Percentiles rank a stretch among this genome's conserved stretches.
Conservation (phyloP, 2,329 filamentous ascomycete species). For the Aphanocladium album region DNA sequence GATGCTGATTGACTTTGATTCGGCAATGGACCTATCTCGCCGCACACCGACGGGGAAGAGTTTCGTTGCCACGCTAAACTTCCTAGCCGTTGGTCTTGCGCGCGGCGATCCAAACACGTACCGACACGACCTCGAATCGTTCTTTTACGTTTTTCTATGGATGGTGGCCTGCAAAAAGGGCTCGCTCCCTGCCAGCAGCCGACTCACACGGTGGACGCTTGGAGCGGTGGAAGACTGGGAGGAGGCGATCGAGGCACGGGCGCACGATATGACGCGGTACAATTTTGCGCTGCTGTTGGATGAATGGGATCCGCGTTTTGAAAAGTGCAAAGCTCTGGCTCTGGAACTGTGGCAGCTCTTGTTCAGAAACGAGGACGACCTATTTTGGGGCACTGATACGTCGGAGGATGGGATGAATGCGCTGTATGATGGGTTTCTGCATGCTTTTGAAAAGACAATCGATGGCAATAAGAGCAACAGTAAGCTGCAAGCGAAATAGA, state of each 20-base stretch:
- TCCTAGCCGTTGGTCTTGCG: neutral
- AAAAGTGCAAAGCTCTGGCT: neutral
- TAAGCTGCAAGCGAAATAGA: neutral
- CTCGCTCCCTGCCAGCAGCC: neutral
- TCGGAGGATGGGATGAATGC: neutral
- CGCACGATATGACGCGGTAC: neutral
- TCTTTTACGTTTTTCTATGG: neutral
- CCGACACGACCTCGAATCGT: neutral
- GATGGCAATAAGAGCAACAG: neutral
- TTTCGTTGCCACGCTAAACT: neutral
- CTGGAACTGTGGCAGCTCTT: neutral
- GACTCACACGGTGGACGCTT: neutral
- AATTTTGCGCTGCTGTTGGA: neutral
- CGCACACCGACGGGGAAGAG: neutral
- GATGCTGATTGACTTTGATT: neutral
- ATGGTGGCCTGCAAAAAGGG: neutral
- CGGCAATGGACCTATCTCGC: neutral
- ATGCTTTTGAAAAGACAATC: neutral
- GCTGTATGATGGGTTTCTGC: neutral
- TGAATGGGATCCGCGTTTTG: neutral
- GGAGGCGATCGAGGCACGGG: neutral
- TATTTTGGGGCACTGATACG: neutral
- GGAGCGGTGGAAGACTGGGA: neutral
- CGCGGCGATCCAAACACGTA: neutral
- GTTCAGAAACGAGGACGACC: neutral